A percentile compares a stretch with the other conserved stretches of the same genome.
These are phyloP conservation scores for Brassica incana DNA, from an alignment of 345 rosid genomes.

Conservation along the genomic window DNA sequence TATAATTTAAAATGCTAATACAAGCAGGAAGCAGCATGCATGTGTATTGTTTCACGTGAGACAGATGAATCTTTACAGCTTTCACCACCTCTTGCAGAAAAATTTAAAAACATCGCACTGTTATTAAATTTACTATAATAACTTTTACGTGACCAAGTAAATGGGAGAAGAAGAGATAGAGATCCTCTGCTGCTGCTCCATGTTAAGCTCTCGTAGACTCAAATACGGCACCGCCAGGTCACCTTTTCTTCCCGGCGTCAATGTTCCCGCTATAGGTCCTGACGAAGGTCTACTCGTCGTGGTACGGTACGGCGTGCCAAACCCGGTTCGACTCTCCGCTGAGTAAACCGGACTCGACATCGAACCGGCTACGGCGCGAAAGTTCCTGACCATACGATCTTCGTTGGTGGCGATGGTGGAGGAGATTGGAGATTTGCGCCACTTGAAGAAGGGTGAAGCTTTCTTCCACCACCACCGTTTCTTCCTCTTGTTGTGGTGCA, in stretches of 20 bases:
- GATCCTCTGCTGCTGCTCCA: conserved; percentile 60
- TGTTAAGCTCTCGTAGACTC: conserved; percentile 73
- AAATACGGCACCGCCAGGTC: conserved; percentile 62
- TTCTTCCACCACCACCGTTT: conserved; percentile 85
- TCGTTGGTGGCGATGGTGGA: conserved; percentile 22
- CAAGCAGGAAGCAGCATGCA: not conserved
- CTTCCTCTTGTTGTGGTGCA: conserved; percentile 49
- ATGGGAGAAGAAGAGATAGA: conserved; percentile 62
- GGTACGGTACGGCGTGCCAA: conserved; percentile 58
- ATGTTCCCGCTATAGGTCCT: conserved; percentile 68
- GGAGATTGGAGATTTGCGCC: conserved; percentile 50
- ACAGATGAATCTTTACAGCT: conserved; percentile 29
- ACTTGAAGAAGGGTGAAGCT: conserved; percentile 66
- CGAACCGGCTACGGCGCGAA: conserved; percentile 38
- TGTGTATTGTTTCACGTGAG: conserved; percentile 19
- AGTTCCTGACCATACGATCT: conserved; percentile 43
- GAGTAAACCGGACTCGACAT: conserved; percentile 73
- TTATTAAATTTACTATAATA: not conserved
- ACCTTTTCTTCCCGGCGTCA: conserved; percentile 49
- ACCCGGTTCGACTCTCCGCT: conserved; percentile 70
- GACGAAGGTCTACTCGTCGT: conserved; percentile 54
- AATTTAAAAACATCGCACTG: conserved; percentile 9
- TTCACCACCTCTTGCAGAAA: conserved; percentile 21
- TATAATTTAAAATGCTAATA: not conserved
- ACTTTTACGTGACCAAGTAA: conserved; percentile 59